Conservation (phyloP, 495 filamentous ascomycete species). For the Neurospora tetrasperma region DNA sequence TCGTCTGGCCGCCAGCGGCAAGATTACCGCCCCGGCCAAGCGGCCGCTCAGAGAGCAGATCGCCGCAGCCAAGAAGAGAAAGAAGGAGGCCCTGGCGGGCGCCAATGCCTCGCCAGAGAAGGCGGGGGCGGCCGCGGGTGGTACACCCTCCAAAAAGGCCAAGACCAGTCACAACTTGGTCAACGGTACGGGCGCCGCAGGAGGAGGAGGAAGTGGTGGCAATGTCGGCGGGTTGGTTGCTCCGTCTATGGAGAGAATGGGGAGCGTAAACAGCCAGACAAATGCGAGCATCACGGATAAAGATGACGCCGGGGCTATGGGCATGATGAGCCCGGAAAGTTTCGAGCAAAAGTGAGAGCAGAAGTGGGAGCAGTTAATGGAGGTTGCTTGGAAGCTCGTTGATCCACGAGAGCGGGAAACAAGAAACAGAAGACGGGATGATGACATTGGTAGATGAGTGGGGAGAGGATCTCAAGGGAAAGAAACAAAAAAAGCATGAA, state of each 20-base stretch:
- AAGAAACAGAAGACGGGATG: neutral
- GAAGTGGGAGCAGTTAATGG: neutral
- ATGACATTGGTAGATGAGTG: neutral
- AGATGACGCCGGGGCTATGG: slow-evolving; percentile 33
- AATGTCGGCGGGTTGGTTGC: neutral
- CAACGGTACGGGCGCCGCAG: slow-evolving; percentile 5
- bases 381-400: neutral
- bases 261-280: slow-evolving; percentile 41
- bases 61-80: slow-evolving; percentile 65
- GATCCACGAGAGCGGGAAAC: neutral
- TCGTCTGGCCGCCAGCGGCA: slow-evolving; percentile 86
- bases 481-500: neutral
- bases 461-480: neutral
- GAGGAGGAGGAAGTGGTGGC: neutral
- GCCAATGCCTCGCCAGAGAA: slow-evolving; percentile 32
- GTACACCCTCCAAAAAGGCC: slow-evolving; percentile 30
- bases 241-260: slow-evolving; percentile 38
- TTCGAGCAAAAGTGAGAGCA: slow-evolving; percentile 33
- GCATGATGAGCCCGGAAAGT: slow-evolving; percentile 61
- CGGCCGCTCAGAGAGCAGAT: slow-evolving; percentile 68
- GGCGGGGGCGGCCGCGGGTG: slow-evolving; percentile 8
- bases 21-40: slow-evolving; percentile 81
- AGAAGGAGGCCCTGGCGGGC: slow-evolving; percentile 41
- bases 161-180: slow-evolving; percentile 3
- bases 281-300: slow-evolving; percentile 45